A percentile compares a stretch with the other conserved stretches of the same genome.
Conservation (phyloP, 129 eudicot genomes). For the Rutidosis leptorrhynchoides region DNA sequence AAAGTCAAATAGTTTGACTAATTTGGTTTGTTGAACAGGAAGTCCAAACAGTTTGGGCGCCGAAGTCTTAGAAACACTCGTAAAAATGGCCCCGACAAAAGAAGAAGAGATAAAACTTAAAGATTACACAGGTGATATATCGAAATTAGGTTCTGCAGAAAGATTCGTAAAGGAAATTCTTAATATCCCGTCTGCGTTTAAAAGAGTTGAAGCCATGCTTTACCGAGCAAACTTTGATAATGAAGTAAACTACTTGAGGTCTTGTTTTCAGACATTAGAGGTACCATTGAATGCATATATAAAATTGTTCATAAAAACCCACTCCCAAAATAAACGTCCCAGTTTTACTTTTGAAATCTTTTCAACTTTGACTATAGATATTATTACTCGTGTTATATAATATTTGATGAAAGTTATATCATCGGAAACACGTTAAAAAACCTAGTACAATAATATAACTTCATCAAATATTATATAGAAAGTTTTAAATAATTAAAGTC, state of each 20-base stretch:
- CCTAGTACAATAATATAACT: too few relatives aligned
- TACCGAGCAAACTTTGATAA: conserved; percentile 81
- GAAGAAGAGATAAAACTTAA: conserved; percentile 91
- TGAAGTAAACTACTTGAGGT: conserved; percentile 68
- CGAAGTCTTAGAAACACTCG: conserved; percentile 81
- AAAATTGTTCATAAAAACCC: background rate
- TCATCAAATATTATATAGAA: too few relatives aligned
- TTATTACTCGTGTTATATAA: too few relatives aligned
- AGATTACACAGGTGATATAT: conserved; percentile 69
- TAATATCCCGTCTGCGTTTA: conserved; percentile 81
- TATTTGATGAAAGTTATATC: too few relatives aligned
- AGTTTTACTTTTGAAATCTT: too few relatives aligned
- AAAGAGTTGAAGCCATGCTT: conserved; percentile 92
- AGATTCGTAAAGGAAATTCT: conserved; percentile 72
- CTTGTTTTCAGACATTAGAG: conserved; percentile 73
- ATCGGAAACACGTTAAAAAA: too few relatives aligned
- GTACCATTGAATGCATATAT: conserved; percentile 27
- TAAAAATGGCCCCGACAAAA: conserved; percentile 97
- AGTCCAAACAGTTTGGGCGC: conserved; percentile 70
- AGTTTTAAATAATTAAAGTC: too few relatives aligned
- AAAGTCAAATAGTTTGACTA: background rate
- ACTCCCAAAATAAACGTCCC: too few relatives aligned
- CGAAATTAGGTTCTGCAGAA: conserved; percentile 88
- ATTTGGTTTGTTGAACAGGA: conserved; percentile 50
- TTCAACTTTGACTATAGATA: too few relatives aligned